Conservation (phyloP, 306 rosid genomes). For the Fragaria iinumae region DNA sequence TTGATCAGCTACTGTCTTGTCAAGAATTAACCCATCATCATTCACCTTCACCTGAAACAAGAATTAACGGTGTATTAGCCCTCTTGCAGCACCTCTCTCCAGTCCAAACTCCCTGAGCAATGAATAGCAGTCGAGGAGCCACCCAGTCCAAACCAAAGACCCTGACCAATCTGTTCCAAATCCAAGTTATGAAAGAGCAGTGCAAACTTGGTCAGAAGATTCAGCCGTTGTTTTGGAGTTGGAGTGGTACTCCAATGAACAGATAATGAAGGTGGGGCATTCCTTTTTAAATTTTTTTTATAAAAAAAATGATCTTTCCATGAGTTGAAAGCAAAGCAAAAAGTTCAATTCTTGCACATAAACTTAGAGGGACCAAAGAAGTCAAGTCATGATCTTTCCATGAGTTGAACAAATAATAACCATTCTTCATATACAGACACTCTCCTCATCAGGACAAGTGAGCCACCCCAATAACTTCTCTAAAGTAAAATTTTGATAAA, state of each 20-base stretch:
- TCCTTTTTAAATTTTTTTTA: neutral
- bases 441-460: neutral
- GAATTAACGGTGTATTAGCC: neutral
- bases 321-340: neutral
- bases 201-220: constrained; percentile 1
- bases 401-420: too few relatives aligned
- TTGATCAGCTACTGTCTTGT: constrained; percentile 88
- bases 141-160: neutral
- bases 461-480: neutral
- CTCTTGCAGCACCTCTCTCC: neutral
- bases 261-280: neutral
- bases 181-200: neutral
- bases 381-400: too few relatives aligned
- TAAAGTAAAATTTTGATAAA: neutral
- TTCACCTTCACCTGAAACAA: constrained; percentile 52
- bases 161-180: constrained; percentile 9
- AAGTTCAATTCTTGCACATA: neutral
- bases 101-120: neutral
- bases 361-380: neutral
- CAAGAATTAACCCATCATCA: constrained; percentile 80
- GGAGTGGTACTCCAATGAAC: constrained; percentile 1
- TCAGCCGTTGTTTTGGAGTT: neutral
- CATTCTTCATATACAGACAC: neutral
- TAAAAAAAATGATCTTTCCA: neutral
- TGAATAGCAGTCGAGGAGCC: neutral